Evolutionary conservation across 768 basidiomycete species (phyloP), one percentile per base, ranked within the genome.

Genomic region (Multifurca ochricompacta): DNA sequence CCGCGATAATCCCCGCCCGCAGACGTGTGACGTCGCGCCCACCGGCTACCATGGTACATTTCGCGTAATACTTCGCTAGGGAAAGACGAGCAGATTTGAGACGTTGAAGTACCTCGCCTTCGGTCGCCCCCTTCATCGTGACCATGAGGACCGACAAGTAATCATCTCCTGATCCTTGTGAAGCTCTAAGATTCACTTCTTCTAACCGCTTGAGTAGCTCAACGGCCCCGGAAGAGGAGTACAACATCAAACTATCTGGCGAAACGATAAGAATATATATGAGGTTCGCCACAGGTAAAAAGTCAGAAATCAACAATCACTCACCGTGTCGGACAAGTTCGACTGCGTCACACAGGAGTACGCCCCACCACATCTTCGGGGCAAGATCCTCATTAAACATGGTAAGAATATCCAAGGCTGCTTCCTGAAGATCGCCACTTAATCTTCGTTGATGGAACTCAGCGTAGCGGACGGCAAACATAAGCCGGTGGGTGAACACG

Each of bases 301-400:
- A 19, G n/a, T n/a, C 16, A 34, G 28, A 32, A 48, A 25, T 9
- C 39, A 9, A 7, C n/a, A 4, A n/a, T 34, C 32, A 68, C 77
- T 59, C 61, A 80, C 86, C 73, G 61, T 78, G 71, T 63, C 77
- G 77, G 50, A 97, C 71, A 47, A 96, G 73, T 27, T 79, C 80
- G 0, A 90, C 71, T 16, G 84, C 75, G 66, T 98, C 92, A 54
- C 78, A 80, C n/a, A 98, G 73, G 44, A 97, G 70, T 14, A 96
- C 77, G 3, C 86, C 88, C 89, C 89, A 92, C 83, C 94, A 95
- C 6, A 82, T 76, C 57, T 79, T 83, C 0, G 96, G 95, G 0
- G 84, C 90, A 14, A 92, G 68, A 41, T 84, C 86, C 47, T 88
- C 85, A 7, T 78, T 78, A 53, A 99, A 80, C 67, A 97, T 83